Base-by-base conservation (phyloP, 306 rosid species). In the Glycine tomentella region DNA sequence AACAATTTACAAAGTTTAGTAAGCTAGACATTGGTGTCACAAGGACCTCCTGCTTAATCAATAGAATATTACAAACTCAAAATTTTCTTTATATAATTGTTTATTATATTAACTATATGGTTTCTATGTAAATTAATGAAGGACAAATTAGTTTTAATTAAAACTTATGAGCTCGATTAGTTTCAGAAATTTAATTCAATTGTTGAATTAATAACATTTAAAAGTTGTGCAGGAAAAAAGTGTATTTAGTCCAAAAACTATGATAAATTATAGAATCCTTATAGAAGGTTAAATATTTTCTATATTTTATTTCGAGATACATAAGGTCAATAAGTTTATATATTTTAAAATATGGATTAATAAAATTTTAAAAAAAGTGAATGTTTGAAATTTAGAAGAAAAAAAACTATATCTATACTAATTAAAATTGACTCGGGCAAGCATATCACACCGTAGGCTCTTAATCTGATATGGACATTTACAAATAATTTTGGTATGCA, bases 401-500 rank as follows among this genome's bases (percentile, higher is more conserved):
- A 16, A 57, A 0, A 7, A 57, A 25, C 31, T 25, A 25, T 25
- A 25, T 25, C 2, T 16, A 57, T 16, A 57, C 63, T 16, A 16
- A 16, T 57, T 57, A 57, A 16, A 57, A 57, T 57, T 57, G 33
- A 16, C 63, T 57, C 10, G 12, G 7, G 34, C 11, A 15, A 57
- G 63, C 33, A 57, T 57, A 57, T 57, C 34, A 16, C 10, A 7
- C 63, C 63, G 2, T 57, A 16, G 16, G 33, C 33, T 57, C 34
- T 57, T 57, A 57, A 57, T 33, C 4, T 57, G 63, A 57, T 16
- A 17, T 7, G 33, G 11, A 57, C 33, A 16, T 57, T 40, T 40
- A 57, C 33, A 57, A 16, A 57, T 57, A 57, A 57, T 57, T 16
- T 57, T 57, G 63, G 63, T 57, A 57, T 16, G 34, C 33, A 57